phyloP scores from a whole-genome alignment of 306 rosid genomes.

The Prunus salicina region DNA sequence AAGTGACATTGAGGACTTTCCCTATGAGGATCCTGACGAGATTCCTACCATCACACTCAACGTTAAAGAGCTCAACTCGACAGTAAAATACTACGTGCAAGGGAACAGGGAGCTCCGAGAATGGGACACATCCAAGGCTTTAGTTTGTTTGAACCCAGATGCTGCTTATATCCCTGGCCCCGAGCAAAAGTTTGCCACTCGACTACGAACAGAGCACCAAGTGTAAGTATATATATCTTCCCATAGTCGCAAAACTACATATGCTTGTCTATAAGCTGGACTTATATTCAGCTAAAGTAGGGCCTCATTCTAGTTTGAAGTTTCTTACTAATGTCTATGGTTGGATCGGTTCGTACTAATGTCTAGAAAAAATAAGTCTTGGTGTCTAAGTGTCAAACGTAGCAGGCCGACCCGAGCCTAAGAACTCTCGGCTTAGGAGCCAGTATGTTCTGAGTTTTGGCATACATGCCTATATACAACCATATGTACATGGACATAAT shows the following conservation, averaged over 20 bases:
- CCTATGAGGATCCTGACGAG: constrained; percentile 64
- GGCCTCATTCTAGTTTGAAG: background rate
- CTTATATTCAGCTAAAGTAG: background rate
- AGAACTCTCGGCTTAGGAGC: background rate
- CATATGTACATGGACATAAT: background rate
- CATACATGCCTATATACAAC: background rate
- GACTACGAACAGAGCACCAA: constrained; percentile 91
- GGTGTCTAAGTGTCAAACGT: background rate
- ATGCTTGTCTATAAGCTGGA: background rate
- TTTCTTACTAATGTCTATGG: no score
- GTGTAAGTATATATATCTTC: constrained; percentile 51
- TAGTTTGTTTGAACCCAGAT: constrained; percentile 62
- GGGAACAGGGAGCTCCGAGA: constrained; percentile 49
- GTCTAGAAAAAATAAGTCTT: background rate
- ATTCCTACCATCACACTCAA: constrained; percentile 51
- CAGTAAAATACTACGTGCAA: constrained; percentile 43
- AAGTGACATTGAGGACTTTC: constrained; percentile 77
- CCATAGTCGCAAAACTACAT: background rate
- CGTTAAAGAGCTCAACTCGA: constrained; percentile 38
- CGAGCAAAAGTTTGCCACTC: constrained; percentile 75
- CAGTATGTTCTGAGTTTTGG: background rate
- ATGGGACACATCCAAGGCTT: constrained; percentile 74
- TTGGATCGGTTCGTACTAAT: no score
- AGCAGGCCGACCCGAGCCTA: background rate
- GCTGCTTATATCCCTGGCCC: constrained; percentile 67